Base-by-base conservation (phyloP, 1,284 basidiomycete genomes). In the Marasmius oreades region DNA sequence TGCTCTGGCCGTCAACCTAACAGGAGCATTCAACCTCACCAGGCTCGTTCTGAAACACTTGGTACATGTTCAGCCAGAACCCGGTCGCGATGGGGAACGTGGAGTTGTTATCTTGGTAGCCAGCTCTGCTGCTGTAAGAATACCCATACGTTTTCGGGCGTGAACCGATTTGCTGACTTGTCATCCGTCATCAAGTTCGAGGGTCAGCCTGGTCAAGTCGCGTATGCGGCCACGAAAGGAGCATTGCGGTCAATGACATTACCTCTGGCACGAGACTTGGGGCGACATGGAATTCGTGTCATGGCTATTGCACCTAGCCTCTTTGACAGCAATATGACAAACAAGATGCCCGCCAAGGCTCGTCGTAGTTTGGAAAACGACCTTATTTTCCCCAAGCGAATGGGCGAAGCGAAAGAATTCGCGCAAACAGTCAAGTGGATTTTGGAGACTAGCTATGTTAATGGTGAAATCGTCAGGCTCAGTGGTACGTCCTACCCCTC, bases 141-240 rank as follows among this genome's bases (percentile, higher is more conserved):
- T 16, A 14, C 51, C 33, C 53, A 11, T 47, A 16, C 22, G 31
- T 36, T 23, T 28, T 7, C 23, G n/a, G 22, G 23, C 14, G 18
- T 36, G 16, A 44, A 8, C 28, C 34, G 48, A 22, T 51, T 22
- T 37, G n/a, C 39, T 42, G 16, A 42, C 20, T 44, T 26, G 48
- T 20, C n/a, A 33, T 23, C n/a, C 4, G 18, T 43, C 52, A 5
- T 48, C 22, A 52, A 77, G 76, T 77, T 72, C 58, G 76, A 77
- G 63, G 76, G 72, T 3, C 80, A 82, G 56, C 75, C 78, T 0
- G 78, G 79, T 3, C 80, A 81, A 62, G 71, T 72, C 0, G 80
- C 78, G 0, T 84, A 84, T 61, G 63, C 80, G 1, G 80, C 80
- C 6, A 73, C 77, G 1, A 84, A 84, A 66, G 81, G 81, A 54